Evolutionary conservation across 768 basidiomycete genomes (phyloP), one percentile per base, ranked within the genome.

Genomic region (Lepiota brunneoincarnata): DNA sequence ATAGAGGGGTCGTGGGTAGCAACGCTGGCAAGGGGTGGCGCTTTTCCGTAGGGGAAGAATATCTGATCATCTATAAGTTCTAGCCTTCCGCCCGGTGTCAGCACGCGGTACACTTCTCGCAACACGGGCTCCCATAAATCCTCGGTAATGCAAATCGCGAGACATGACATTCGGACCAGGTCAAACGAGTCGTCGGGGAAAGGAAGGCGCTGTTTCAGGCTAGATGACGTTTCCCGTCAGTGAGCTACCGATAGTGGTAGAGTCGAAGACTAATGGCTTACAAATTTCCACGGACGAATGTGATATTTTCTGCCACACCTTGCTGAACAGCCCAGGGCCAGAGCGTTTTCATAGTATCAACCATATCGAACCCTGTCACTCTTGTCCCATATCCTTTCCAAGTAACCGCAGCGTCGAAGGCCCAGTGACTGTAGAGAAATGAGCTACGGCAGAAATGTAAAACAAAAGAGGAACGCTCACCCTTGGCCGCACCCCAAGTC

Each of bases 401-500:
- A 21, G 68, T 67, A 35, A 68, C 71, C 6, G 85, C 84, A 2
- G 89, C 83, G 36, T 85, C 75, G 0, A 80, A 58, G 6, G 84
- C 76, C 89, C 89, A 91, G 39, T 77, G 65, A 0, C 69, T 68
- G 39, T 12, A 57, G 20, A 36, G 17, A 20, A 21, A 38, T 38
- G 49, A 17, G 37, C 26, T 45, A 18, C 41, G 23, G n/a, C n/a
- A n/a, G n/a, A 18, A 7, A 52, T 26, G 3, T 2, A 34, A 5
- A 14, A 17, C 12, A 18, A 23, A 23, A 50, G 12, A 17, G 41
- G 54, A n/a, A 14, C 37, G 26, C 26, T 51, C 50, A 70, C 69
- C 88, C 87, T 56, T 80, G 61, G 5, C 90, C 89, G 63, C 88
- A 90, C 1, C 89, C 89, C 6, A 91, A 68, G 60, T 91, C 89